These are phyloP conservation scores for Botryosphaeria dothidea DNA, from an alignment of 2,329 filamentous ascomycete genomes.

Conservation along the genomic window DNA sequence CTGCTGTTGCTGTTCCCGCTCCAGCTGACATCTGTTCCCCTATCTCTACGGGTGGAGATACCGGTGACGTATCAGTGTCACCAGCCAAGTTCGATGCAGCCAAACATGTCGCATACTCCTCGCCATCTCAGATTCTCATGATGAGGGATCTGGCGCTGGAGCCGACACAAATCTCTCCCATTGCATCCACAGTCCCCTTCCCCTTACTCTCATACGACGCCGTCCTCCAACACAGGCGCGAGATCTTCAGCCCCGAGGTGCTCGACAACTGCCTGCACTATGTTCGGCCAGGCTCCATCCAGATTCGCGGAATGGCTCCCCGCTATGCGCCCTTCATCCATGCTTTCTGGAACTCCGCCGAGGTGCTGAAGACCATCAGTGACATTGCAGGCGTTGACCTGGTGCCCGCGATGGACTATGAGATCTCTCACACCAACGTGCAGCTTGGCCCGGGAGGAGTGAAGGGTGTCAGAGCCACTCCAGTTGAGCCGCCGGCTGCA, in stretches of 20 bases:
- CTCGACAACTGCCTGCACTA: slow-evolving; percentile 19
- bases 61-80: background rate
- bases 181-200: slow-evolving; percentile 21
- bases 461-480: background rate
- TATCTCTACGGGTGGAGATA: background rate
- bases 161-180: background rate
- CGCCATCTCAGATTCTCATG: background rate
- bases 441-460: background rate
- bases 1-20: background rate
- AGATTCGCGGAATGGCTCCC: slow-evolving; percentile 20
- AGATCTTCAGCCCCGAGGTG: slow-evolving; percentile 21
- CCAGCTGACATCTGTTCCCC: no score
- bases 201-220: slow-evolving; percentile 21
- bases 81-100: slow-evolving; percentile 7
- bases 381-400: slow-evolving; percentile 58
- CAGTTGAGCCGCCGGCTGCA: background rate
- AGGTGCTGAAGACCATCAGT: slow-evolving; percentile 51
- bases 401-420: slow-evolving; percentile 55
- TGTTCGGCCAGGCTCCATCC: background rate
- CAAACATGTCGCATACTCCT: slow-evolving; percentile 18
- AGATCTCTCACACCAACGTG: slow-evolving; percentile 57
- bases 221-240: slow-evolving; percentile 17
- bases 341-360: slow-evolving; percentile 44
- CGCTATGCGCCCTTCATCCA: slow-evolving; percentile 23
- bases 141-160: slow-evolving; percentile 18